Evolutionary conservation across 2,329 filamentous ascomycete species (phyloP).

Genomic region (Cladosporium sp.): DNA sequence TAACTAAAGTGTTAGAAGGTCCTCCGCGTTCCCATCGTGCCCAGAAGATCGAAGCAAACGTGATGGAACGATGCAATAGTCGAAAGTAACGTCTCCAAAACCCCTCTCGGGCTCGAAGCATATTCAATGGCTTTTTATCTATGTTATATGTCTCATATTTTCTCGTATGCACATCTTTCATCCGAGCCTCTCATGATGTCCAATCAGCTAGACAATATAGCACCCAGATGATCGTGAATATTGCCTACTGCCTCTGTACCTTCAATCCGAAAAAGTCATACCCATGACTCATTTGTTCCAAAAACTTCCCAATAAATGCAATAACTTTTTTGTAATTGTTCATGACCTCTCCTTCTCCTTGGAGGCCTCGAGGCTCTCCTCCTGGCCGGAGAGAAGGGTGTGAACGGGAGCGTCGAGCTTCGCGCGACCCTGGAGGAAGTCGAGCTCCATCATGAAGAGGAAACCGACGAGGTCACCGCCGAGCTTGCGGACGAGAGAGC

Average conservation of each 20-base stretch:
- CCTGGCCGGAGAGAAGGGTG: constrained; percentile 74
- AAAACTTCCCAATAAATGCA: neutral
- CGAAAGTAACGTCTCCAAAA: neutral
- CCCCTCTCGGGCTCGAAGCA: neutral
- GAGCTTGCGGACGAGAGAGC: constrained; percentile 80
- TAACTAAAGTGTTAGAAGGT: neutral
- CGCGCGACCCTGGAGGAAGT: constrained; percentile 86
- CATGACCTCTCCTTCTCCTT: constrained; percentile 26
- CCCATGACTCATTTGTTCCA: neutral
- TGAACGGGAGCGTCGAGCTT: constrained; percentile 83
- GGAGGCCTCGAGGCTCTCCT: constrained; percentile 38
- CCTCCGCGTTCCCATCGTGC: neutral
- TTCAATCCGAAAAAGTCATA: neutral
- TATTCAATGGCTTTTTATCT: neutral
- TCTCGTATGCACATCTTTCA: neutral
- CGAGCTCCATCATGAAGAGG: constrained; percentile 93
- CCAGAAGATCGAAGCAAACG: neutral
- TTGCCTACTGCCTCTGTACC: neutral
- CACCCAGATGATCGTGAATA: neutral
- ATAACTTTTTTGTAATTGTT: neutral
- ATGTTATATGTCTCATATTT: neutral
- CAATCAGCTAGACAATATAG: neutral
- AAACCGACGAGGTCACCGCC: constrained; percentile 86
- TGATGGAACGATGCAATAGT: neutral
- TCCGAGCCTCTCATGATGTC: neutral